A percentile compares a stretch with the other conserved stretches of the same genome.
Evolutionary conservation across 2,329 filamentous ascomycete species (phyloP).

Genomic region (Alternaria rosae): DNA sequence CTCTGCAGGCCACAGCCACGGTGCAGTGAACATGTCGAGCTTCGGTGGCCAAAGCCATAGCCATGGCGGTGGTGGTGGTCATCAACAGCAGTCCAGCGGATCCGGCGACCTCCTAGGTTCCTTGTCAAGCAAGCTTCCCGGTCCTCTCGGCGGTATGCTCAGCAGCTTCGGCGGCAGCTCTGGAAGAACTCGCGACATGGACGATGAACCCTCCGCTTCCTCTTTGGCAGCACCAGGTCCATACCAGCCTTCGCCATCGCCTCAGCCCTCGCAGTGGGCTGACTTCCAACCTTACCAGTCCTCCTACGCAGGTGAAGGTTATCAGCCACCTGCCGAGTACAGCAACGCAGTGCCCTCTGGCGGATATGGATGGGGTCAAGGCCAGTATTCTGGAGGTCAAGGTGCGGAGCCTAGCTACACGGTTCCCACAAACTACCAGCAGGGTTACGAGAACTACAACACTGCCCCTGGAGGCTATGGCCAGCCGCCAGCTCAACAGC

Average conservation of each 20-base stretch:
- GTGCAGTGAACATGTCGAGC: conserved; percentile 34
- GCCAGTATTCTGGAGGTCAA: conserved; percentile 43
- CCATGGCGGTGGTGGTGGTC: conserved; percentile 14
- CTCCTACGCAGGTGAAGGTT: conserved; percentile 38
- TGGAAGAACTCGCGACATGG: conserved; percentile 34
- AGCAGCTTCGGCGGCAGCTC: conserved; percentile 28
- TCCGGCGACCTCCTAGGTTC: conserved; percentile 37
- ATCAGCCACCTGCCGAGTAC: conserved; percentile 38
- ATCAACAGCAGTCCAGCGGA: conserved; percentile 13
- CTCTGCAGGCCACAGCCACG: conserved; percentile 39
- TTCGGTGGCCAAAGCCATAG: conserved; percentile 31
- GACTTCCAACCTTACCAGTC: conserved; percentile 48
- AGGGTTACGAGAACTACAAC: conserved; percentile 45
- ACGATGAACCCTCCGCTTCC: conserved; percentile 23
- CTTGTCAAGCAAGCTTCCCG: conserved; percentile 26
- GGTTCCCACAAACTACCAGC: conserved; percentile 47
- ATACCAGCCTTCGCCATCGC: conserved; percentile 34
- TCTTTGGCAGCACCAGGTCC: conserved; percentile 15
- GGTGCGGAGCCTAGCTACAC: conserved; percentile 44
- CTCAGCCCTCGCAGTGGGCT: conserved; percentile 39
- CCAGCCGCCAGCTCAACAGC: conserved; percentile 23
- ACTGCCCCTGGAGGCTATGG: conserved; percentile 23
- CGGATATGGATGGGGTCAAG: conserved; percentile 38
- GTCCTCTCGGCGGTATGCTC: conserved; percentile 25
- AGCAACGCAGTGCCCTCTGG: conserved; percentile 33